phyloP scores from a whole-genome alignment of 2,329 filamentous ascomycete species.

The Pseudocercospora pini-densiflorae region DNA sequence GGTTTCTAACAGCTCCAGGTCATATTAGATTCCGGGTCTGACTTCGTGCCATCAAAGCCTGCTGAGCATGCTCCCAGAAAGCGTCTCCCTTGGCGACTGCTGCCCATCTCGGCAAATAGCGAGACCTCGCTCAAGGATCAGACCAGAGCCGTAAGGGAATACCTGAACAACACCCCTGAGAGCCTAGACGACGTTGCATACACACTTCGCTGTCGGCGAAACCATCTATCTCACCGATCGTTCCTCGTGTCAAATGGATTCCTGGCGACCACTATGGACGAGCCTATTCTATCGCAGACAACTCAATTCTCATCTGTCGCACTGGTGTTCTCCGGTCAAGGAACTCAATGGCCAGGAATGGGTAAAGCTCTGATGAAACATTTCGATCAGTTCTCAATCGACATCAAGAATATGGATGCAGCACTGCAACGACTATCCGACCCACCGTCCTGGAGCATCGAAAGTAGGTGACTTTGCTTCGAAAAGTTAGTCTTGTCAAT shows the following conservation, averaged over 20 bases:
- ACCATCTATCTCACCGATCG: constrained; percentile 22
- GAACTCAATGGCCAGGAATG: constrained; percentile 25
- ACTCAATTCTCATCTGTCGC: neutral
- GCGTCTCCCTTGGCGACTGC: neutral
- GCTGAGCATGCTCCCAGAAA: neutral
- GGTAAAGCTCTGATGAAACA: constrained; percentile 3
- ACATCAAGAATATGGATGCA: neutral
- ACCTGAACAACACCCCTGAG: neutral
- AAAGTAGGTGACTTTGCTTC: neutral
- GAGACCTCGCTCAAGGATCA: neutral
- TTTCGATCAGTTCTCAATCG: neutral
- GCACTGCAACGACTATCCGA: neutral
- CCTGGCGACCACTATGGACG: neutral
- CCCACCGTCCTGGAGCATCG: neutral
- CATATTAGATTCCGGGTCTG: neutral
- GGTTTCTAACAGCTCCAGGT: neutral
- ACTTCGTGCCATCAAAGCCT: neutral
- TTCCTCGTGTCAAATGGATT: neutral
- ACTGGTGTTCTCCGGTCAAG: constrained; percentile 25
- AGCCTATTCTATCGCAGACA: neutral
- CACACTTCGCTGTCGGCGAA: constrained; percentile 34
- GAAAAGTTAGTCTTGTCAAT: neutral
- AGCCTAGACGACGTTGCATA: constrained; percentile 7
- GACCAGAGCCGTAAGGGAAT: neutral
- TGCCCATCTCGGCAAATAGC: neutral